Conservation (phyloP, 1,284 basidiomycete genomes). For the Xanthoconium separans region DNA sequence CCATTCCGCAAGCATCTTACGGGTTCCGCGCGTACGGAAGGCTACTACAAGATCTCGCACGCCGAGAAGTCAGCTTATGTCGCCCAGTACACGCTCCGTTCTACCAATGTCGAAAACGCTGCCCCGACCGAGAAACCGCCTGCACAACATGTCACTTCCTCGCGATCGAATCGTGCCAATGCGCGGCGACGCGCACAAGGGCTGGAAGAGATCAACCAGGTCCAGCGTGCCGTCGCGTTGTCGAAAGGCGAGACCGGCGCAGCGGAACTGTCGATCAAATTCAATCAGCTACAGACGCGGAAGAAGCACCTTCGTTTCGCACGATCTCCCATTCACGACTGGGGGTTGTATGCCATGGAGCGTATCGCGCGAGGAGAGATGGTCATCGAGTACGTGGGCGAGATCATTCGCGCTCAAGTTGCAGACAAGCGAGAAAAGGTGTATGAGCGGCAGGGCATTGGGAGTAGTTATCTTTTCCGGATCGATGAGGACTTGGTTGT, state of each 20-base stretch:
- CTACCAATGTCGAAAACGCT: constrained; percentile 38
- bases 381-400: constrained; percentile 99
- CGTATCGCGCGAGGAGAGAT: constrained; percentile 93
- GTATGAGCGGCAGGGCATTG: constrained; percentile 95
- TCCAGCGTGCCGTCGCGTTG: constrained; percentile 70
- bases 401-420: constrained; percentile 92
- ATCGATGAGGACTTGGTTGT: constrained; percentile 93
- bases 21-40: constrained; percentile 89
- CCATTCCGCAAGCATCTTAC: constrained; percentile 70
- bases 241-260: constrained; percentile 72
- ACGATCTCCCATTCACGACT: constrained; percentile 95
- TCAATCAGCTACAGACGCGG: constrained; percentile 96
- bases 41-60: constrained; percentile 92
- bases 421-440: constrained; percentile 97
- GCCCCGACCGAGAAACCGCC: constrained; percentile 43
- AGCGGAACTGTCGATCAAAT: constrained; percentile 79
- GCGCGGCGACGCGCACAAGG: constrained; percentile 91
- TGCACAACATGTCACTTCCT: constrained; percentile 68
- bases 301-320: constrained; percentile 99
- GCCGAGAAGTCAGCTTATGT: constrained; percentile 91
- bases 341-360: constrained; percentile 96
- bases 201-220: constrained; percentile 92
- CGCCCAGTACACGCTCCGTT: constrained; percentile 70
- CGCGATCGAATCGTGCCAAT: constrained; percentile 90
- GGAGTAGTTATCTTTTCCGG: constrained; percentile 91